A percentile compares a stretch with the other conserved stretches of the same genome.
These are phyloP conservation scores for Actinomortierella wolfii DNA, from an alignment of 371 early-diverging fungal genomes.

Conservation along the genomic window DNA sequence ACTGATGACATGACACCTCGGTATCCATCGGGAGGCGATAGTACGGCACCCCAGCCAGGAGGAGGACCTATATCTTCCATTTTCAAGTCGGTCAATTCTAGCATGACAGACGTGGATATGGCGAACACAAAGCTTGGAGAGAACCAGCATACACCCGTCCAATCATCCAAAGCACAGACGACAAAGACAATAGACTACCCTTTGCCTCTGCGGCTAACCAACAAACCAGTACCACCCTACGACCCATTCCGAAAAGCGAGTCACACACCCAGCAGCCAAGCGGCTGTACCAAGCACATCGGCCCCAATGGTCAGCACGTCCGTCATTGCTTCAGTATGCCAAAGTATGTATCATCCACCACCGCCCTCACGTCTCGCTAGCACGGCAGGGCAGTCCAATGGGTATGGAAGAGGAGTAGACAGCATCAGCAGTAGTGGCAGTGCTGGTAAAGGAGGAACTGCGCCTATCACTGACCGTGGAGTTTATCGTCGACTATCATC, in stretches of 20 bases:
- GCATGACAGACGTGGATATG: neutral
- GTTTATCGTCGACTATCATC: neutral
- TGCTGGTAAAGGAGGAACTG: neutral
- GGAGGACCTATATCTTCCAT: too few relatives aligned
- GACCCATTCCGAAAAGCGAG: slow-evolving; percentile 34
- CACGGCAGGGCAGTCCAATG: neutral
- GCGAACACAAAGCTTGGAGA: neutral
- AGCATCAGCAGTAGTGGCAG: neutral
- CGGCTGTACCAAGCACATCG: too few relatives aligned
- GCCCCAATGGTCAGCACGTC: neutral
- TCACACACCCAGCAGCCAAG: neutral
- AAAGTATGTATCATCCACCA: slow-evolving; percentile 24
- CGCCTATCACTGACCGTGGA: neutral
- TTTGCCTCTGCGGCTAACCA: slow-evolving; percentile 24
- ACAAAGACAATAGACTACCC: neutral
- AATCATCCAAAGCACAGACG: too few relatives aligned
- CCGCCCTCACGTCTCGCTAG: slow-evolving; percentile 8
- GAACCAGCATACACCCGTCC: too few relatives aligned
- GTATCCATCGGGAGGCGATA: too few relatives aligned
- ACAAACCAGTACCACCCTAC: slow-evolving; percentile 39
- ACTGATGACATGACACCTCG: too few relatives aligned
- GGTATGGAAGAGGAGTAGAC: neutral
- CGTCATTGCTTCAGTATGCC: slow-evolving; percentile 1
- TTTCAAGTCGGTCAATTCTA: too few relatives aligned
- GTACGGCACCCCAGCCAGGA: too few relatives aligned